A percentile compares a stretch with the other conserved stretches of the same genome.
These are phyloP conservation scores for Neoarthrinium moseri DNA, from an alignment of 2,329 filamentous ascomycete genomes.

Conservation along the genomic window DNA sequence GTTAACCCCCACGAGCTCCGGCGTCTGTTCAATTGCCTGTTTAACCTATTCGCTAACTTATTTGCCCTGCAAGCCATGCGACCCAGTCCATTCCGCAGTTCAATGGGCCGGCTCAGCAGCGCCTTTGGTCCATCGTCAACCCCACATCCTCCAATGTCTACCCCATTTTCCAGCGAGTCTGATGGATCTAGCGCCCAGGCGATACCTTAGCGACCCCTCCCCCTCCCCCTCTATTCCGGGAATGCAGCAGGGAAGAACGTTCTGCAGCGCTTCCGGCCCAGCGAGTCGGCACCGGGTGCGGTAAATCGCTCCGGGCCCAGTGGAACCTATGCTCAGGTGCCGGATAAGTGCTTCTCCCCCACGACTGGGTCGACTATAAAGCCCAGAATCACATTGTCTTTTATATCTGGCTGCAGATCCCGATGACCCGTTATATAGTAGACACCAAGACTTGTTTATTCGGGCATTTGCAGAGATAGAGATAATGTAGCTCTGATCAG, in stretches of 20 bases:
- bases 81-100: background rate
- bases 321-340: background rate
- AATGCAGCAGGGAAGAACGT: slow-evolving; percentile 2
- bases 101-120: background rate
- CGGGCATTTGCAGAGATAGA: no score
- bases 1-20: background rate
- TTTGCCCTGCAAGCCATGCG: background rate
- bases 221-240: slow-evolving; percentile 4
- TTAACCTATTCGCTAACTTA: no score
- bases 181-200: background rate
- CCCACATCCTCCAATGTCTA: background rate
- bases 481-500: no score
- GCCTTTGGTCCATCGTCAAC: background rate
- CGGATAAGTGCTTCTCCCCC: slow-evolving; percentile 3
- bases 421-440: no score
- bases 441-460: no score
- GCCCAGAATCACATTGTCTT: no score
- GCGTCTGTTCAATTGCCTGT: background rate
- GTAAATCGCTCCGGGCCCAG: background rate
- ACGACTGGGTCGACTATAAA: no score
- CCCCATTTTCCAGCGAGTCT: background rate
- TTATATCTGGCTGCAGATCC: no score
- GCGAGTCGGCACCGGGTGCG: background rate
- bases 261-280: background rate
- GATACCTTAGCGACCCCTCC: slow-evolving; percentile 1